These are phyloP conservation scores for Tricholoma sp. DNA, from an alignment of 768 basidiomycete species.

Conservation along the genomic window DNA sequence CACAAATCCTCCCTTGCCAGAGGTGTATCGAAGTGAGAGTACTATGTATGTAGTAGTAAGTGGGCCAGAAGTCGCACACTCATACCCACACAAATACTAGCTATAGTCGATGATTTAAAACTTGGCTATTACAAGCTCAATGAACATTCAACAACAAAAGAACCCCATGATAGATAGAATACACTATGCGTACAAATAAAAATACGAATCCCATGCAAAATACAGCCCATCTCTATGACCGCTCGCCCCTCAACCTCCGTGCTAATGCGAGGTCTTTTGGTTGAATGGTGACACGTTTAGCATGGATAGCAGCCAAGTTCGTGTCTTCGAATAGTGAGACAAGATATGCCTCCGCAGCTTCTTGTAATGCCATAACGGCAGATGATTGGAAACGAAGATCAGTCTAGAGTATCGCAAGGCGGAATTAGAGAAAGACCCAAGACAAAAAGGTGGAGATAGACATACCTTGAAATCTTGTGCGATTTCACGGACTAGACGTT, in stretches of 20 bases:
- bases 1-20: no score
- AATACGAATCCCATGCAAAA: constrained; percentile 1
- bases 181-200: constrained; percentile 31
- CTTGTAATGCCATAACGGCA: constrained; percentile 17
- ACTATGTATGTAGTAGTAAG: no score
- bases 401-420: not conserved
- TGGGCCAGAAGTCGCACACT: no score
- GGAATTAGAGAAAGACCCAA: not conserved
- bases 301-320: constrained; percentile 18
- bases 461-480: constrained; percentile 16
- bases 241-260: constrained; percentile 12
- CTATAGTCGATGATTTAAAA: no score
- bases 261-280: constrained; percentile 15
- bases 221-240: not conserved
- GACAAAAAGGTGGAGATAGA: not conserved
- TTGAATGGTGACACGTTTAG: constrained; percentile 19
- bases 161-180: constrained; percentile 14
- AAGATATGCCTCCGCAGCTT: constrained; percentile 19
- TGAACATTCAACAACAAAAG: no score
- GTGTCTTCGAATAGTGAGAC: constrained; percentile 17
- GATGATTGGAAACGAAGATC: constrained; percentile 16
- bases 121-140: no score
- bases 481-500: constrained; percentile 20
- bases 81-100: no score
- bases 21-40: no score